Conservation (phyloP, 768 basidiomycete species). For the Suillus subalutaceus region DNA sequence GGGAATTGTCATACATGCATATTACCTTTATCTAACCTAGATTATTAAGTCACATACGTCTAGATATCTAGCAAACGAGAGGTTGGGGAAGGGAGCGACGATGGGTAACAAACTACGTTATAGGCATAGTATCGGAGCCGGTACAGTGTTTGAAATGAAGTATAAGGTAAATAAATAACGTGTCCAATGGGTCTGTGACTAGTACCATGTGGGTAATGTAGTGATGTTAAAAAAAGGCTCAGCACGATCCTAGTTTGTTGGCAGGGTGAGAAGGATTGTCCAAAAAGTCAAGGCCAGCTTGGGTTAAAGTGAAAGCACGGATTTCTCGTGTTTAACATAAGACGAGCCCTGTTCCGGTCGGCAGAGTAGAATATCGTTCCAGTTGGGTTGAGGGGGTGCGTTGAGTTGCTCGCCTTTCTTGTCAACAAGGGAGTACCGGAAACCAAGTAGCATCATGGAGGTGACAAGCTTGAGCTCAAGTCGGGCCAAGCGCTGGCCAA, state of each 20-base stretch:
- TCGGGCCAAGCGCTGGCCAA: slow-evolving; percentile 75
- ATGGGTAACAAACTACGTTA: slow-evolving; percentile 12
- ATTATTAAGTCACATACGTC: slow-evolving; percentile 16
- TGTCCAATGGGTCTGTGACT: slow-evolving; percentile 1
- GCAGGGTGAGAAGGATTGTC: slow-evolving; percentile 12
- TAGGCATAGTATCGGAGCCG: slow-evolving; percentile 12
- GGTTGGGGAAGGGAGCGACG: slow-evolving; percentile 10
- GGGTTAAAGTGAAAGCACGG: slow-evolving; percentile 18
- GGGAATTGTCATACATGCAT: slow-evolving; percentile 12
- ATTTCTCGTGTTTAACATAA: slow-evolving; percentile 48
- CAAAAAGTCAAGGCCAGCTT: slow-evolving; percentile 29
- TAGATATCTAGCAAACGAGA: slow-evolving; percentile 19
- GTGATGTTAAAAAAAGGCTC: slow-evolving; percentile 12
- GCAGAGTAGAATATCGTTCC: slow-evolving; percentile 77
- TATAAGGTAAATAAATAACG: slow-evolving; percentile 16
- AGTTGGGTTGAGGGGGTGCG: slow-evolving; percentile 63
- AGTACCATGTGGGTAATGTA: neutral
- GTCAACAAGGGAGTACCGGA: slow-evolving; percentile 62
- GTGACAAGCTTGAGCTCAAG: slow-evolving; percentile 73
- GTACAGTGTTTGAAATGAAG: slow-evolving; percentile 8
- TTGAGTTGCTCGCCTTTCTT: slow-evolving; percentile 46
- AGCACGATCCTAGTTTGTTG: slow-evolving; percentile 14
- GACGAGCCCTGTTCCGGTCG: slow-evolving; percentile 60
- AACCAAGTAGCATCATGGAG: slow-evolving; percentile 68
- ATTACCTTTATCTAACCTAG: slow-evolving; percentile 13